Evolutionary conservation across 2,329 filamentous ascomycete genomes (phyloP).

Genomic region (Cladorrhinum sp.): DNA sequence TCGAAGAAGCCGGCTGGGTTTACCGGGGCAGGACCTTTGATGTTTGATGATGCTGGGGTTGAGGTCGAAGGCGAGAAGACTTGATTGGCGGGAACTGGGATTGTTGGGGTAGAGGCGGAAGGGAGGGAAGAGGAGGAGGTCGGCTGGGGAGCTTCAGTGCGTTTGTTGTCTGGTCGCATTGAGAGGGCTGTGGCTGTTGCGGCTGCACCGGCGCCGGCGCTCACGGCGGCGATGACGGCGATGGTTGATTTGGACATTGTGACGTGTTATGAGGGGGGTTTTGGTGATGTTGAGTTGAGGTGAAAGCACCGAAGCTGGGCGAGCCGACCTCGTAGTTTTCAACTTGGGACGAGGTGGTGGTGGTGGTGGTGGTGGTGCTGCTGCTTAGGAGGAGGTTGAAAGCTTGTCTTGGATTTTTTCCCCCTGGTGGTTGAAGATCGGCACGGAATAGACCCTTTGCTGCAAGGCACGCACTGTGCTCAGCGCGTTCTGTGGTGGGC

Average conservation of each 20-base stretch:
- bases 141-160: constrained; percentile 32
- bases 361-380: no score
- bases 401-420: background rate
- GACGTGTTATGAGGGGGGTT: no score
- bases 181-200: constrained; percentile 68
- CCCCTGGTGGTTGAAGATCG: background rate
- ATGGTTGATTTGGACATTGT: constrained; percentile 77
- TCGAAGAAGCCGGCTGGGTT: constrained; percentile 75
- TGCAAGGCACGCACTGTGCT: background rate
- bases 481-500: background rate
- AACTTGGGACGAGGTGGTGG: background rate
- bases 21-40: constrained; percentile 40
- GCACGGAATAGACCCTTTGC: background rate
- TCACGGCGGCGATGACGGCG: constrained; percentile 70
- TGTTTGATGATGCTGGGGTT: background rate
- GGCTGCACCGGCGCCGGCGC: constrained; percentile 73
- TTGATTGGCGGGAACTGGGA: constrained; percentile 25
- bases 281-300: background rate
- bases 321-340: background rate
- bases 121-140: constrained; percentile 30
- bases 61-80: constrained; percentile 23
- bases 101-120: constrained; percentile 36
- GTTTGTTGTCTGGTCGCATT: constrained; percentile 50
- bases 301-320: background rate
- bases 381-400: background rate